Percentiles rank a stretch among this genome's conserved stretches.
These are phyloP conservation scores for Rhododendron griersonianum DNA, from an alignment of 148 eudicot genomes.

Conservation along the genomic window DNA sequence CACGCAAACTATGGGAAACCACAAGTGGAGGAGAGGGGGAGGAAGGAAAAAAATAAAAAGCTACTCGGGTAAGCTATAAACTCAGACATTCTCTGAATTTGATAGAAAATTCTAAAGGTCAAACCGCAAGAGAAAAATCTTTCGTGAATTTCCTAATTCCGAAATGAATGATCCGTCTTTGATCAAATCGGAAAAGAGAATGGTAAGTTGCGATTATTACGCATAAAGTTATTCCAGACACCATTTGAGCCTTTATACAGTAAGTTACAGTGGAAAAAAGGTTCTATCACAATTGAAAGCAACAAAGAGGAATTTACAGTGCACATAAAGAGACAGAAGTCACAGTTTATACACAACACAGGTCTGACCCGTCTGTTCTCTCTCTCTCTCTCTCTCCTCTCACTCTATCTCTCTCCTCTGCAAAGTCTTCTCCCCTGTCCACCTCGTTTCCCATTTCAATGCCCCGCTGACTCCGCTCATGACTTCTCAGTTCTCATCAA, in stretches of 20 bases:
- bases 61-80: too few species aligned
- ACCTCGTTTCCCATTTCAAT: constrained; percentile 9
- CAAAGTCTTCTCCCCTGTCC: background rate
- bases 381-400: background rate
- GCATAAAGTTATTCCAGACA: too few species aligned
- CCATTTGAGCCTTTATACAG: too few species aligned
- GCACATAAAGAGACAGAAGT: background rate
- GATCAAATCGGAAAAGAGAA: too few species aligned
- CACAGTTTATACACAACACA: background rate
- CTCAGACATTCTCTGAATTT: too few species aligned
- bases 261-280: background rate
- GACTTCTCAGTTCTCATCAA: background rate
- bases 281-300: background rate
- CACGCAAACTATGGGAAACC: constrained; percentile 17
- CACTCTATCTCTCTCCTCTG: background rate
- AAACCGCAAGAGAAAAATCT: too few species aligned
- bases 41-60: background rate
- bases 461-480: constrained; percentile 12
- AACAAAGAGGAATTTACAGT: background rate
- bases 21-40: background rate
- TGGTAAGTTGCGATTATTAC: too few species aligned
- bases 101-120: too few species aligned
- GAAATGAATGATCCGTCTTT: too few species aligned
- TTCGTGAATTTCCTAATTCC: too few species aligned
- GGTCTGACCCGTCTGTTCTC: constrained; percentile 13